Base-by-base conservation (phyloP, 495 filamentous ascomycete species). In the Endocarpon pusillum region DNA sequence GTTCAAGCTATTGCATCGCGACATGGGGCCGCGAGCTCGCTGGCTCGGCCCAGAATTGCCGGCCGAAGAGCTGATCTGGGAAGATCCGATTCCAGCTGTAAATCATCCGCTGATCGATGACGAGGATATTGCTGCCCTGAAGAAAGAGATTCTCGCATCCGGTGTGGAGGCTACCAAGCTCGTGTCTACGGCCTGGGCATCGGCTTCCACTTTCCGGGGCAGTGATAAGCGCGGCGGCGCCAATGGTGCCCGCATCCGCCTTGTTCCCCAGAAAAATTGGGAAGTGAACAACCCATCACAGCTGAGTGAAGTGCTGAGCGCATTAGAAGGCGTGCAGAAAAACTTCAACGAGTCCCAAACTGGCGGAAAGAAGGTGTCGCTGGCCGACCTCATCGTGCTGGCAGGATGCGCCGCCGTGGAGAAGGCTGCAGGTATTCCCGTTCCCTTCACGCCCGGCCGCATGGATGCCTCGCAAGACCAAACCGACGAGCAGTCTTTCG, bases 1-100 rank as follows among this genome's bases (percentile, higher is more conserved):
- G 76, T 81, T 81, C 67, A 81, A 81, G 67, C 64, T 81, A 34
- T 57, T 75, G 22, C 76, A 81, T 57, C 73, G 76, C 53, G 76
- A 81, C 48, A 62, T 81, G 55, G 76, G 76, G 11, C 76, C 76
- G 11, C 64, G 71, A 14, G 44, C 60, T 21, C 71, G 72, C 48
- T 81, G 71, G 58, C 46, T 78, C 36, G 76, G 76, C 31, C 76
- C 76, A 19, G 76, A 81, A 54, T 57, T 78, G 8, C 76, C 76
- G 8, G 46, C 51, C 6, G 75, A 81, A 53, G 55, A 52, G 23
- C 54, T 73, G 19, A 35, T 66, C 42, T 81, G 76, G 76, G 67
- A 79, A 46, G 76, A 81, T 36, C 66, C 69, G 16, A 40, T 80
- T 31, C 75, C 75, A 8, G 42, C 59, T 3, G 48, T 57, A 12